Evolutionary conservation across 2,329 filamentous ascomycete genomes (phyloP), one percentile per base, ranked within the genome.

Genomic region (Fusarium pseudocircinatum): DNA sequence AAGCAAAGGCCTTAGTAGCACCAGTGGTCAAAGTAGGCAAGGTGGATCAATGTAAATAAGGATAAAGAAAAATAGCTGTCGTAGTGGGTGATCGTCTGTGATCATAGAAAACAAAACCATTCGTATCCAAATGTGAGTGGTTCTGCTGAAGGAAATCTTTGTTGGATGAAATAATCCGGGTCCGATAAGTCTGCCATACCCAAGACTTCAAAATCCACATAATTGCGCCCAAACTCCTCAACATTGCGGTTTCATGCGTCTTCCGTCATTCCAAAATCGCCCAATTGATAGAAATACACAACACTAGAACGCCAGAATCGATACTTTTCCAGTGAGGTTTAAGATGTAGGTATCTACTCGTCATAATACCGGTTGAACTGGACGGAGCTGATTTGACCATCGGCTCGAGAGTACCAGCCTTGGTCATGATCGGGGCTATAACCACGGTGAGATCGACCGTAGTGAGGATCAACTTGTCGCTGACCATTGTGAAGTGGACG

Each of bases 401-500:
- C 80, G 11, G 82, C 82, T 63, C 81, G 75, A 15, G 79, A 79
- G 65, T 82, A 84, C 58, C 77, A 75, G 63, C 79, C 81, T 40
- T 79, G 75, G 15, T 78, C 77, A 18, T 76, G 74, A 20, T 82
- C 81, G 11, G 78, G 74, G 26, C 68, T 75, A 18, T 77, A 44
- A 13, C 79, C 73, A 10, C 76, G 77, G 36, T 72, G 67, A 28
- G 69, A 69, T 9, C 60, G 57, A 26, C 74, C 67, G 40, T 78
- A 77, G 64, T 83, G 80, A 6, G 76, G 60, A 18, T 84, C 83
- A 24, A 77, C 66, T 57, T 82, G 83, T 34, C 83, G 78, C 68
- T 82, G 79, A 7, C 83, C 80, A 43, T 85, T 83, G 75, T 80
- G 79, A 11, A 84, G 77, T 4, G 81, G 77, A 26, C 78, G 74